phyloP scores from a whole-genome alignment of 1,139 yeast species.

The Hansenula lynferdii region DNA sequence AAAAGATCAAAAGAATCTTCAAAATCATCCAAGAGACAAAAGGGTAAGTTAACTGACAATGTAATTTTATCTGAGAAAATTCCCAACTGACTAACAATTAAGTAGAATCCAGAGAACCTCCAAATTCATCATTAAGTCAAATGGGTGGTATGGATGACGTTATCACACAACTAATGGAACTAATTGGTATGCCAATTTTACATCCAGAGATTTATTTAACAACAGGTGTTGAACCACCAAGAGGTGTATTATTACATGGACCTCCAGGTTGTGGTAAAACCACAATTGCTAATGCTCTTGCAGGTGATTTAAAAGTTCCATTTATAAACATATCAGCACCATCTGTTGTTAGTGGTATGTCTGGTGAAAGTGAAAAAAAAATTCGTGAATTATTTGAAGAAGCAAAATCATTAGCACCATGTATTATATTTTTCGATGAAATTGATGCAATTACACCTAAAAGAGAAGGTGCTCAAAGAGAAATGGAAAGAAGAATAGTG shows the following conservation, averaged over 20 bases:
- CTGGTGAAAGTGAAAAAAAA: constrained; percentile 97
- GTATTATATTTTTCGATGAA: constrained; percentile 89
- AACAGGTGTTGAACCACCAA: constrained; percentile 95
- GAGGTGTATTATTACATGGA: constrained; percentile 92
- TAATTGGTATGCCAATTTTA: constrained; percentile 83
- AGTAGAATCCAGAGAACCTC: constrained; percentile 62
- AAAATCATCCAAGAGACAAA: constrained; percentile 35
- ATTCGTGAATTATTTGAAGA: constrained; percentile 91
- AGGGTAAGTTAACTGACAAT: constrained; percentile 29
- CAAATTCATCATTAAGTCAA: constrained; percentile 59
- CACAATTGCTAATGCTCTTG: constrained; percentile 90
- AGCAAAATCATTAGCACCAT: constrained; percentile 87
- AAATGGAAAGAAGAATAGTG: constrained; percentile 96
- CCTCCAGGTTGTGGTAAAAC: constrained; percentile 99
- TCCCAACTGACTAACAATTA: constrained; percentile 26
- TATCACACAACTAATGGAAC: constrained; percentile 79
- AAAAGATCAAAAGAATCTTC: constrained; percentile 32
- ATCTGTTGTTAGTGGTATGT: constrained; percentile 97
- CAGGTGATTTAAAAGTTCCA: constrained; percentile 92
- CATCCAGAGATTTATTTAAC: constrained; percentile 89
- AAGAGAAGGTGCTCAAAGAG: constrained; percentile 96
- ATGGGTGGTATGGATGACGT: constrained; percentile 89
- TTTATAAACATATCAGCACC: constrained; percentile 92
- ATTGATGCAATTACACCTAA: constrained; percentile 98
- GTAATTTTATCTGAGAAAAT: too few relatives aligned